phyloP scores from a whole-genome alignment of 345 rosid species.

The Eucalyptus microcorys region DNA sequence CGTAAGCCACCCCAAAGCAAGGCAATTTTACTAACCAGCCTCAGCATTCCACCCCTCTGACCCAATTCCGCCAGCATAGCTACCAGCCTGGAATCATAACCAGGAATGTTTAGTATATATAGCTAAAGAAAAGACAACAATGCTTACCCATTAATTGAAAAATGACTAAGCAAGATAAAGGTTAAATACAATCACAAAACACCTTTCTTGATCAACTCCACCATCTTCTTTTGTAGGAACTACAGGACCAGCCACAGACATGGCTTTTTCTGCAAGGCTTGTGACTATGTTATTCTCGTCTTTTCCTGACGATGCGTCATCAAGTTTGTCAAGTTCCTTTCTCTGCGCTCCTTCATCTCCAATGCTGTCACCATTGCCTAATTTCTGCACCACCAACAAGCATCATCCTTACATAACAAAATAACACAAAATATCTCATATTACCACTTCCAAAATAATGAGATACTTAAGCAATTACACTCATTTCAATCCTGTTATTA shows the following conservation, averaged over 20 bases:
- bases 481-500: background rate
- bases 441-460: background rate
- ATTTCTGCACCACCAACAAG: background rate
- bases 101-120: background rate
- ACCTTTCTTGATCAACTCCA: slow-evolving; percentile 95
- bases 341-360: slow-evolving; percentile 22
- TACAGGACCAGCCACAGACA: slow-evolving; percentile 92
- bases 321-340: slow-evolving; percentile 23
- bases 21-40: slow-evolving; percentile 84
- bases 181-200: background rate
- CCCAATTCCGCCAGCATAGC: slow-evolving; percentile 80
- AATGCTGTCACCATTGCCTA: background rate
- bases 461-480: background rate
- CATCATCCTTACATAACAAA: background rate
- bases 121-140: background rate
- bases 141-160: background rate
- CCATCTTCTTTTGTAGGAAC: slow-evolving; percentile 92
- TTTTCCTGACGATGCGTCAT: slow-evolving; percentile 21
- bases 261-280: slow-evolving; percentile 92
- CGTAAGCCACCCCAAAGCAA: slow-evolving; percentile 99
- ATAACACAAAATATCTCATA: background rate
- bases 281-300: slow-evolving; percentile 32
- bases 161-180: background rate
- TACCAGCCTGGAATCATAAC: slow-evolving; percentile 48
- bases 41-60: slow-evolving; percentile 87